Evolutionary conservation across 2,329 filamentous ascomycete species (phyloP), one percentile per base, ranked within the genome.

Genomic region (Monilinia aucupariae): DNA sequence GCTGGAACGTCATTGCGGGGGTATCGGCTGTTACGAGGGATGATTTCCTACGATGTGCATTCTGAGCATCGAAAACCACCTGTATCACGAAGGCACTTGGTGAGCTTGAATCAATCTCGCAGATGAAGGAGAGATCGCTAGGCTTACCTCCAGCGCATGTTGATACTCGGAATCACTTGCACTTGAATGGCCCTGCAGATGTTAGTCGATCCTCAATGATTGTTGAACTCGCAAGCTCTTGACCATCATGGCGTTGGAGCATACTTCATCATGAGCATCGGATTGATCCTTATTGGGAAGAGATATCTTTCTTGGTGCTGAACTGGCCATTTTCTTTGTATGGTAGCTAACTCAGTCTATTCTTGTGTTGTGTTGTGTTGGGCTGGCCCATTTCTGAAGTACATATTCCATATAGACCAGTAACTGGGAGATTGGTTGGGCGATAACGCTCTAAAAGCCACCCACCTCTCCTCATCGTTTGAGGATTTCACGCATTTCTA

Each of bases 1-100:
- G 69, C 8, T 71, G 72, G 12, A 78, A 69, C 58, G 76, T 67
- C 6, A 78, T 77, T 9, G 71, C 66, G 20, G 75, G 69, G 3
- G 76, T 70, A 37, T 87, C 83, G 55, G 77, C 76, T 5, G 79
- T 73, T 15, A 87, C 82, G 55, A 89, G 78, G 15, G 85, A 88
- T 70, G 84, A 87, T 76, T 88, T 89, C 64, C 86, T 81, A 27
- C 86, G 82, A 69, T 87, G 85, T 0, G 80, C 79, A 67, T 82
- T 86, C 47, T 79, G 75, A 1, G 82, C 76, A 65, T 88, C 85
- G 70, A 89, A 88, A 27, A 84, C 80, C 56, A 88, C 85, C 83
- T 77, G 41, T 27, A 22, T 13, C 25, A 37, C 20, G 50, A 59
- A 51, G 39, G 27, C 25, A 15, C 54, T 60, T 55, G 17, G 61